phyloP scores from a whole-genome alignment of 176 grass and related monocot species.

The Thalia dealbata region DNA sequence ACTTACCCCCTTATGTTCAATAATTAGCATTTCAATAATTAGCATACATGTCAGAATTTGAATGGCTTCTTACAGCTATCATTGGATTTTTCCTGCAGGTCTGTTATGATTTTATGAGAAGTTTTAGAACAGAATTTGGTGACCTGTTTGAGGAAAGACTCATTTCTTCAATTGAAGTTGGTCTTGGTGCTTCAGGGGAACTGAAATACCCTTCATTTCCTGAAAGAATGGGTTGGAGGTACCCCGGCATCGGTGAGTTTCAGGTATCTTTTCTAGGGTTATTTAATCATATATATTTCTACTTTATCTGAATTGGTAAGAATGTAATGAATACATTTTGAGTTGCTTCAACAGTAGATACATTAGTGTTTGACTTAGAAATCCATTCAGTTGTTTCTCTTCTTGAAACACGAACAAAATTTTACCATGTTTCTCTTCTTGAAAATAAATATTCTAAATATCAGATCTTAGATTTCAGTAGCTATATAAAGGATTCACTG shows the following conservation, averaged over 20 bases:
- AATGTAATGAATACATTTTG: neutral
- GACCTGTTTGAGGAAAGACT: conserved; percentile 58
- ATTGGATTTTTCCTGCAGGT: conserved; percentile 26
- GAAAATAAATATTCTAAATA: neutral
- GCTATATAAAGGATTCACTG: neutral
- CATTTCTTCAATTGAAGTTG: conserved; percentile 79
- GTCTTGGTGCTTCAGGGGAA: conserved; percentile 80
- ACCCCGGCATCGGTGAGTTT: conserved; percentile 96
- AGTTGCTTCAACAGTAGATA: too few relatives aligned
- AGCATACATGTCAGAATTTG: neutral
- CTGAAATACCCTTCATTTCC: conserved; percentile 77
- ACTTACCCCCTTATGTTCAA: neutral
- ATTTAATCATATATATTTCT: neutral
- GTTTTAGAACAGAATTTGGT: conserved; percentile 84
- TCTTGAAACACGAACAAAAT: neutral
- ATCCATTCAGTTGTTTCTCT: neutral
- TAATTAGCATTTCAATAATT: neutral
- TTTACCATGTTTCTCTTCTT: neutral
- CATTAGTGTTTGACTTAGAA: neutral
- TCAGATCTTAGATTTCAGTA: neutral
- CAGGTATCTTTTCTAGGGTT: conserved; percentile 50
- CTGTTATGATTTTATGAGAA: conserved; percentile 99
- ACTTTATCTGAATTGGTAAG: neutral
- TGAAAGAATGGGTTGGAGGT: conserved; percentile 75
- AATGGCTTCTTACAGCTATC: neutral